Conservation (phyloP, 495 filamentous ascomycete genomes). For the Trichocladium uniseriatum region DNA sequence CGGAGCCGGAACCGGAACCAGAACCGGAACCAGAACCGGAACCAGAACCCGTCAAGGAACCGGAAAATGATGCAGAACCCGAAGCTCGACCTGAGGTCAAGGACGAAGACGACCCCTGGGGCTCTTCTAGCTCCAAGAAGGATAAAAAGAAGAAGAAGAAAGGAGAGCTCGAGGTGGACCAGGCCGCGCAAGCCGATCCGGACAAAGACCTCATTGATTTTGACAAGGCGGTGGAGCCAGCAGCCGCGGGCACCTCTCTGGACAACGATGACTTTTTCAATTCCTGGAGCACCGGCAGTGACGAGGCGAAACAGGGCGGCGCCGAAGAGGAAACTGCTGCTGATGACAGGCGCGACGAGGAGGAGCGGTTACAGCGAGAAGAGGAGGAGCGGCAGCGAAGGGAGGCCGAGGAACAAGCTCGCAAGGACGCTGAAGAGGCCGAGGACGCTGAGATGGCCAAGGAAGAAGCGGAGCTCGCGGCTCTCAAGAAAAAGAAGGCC, state of each 20-base stretch:
- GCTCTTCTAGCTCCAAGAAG: constrained; percentile 8
- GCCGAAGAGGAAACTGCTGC: background rate
- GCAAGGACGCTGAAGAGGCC: constrained; percentile 23
- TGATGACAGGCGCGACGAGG: no score
- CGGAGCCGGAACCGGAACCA: constrained; percentile 12
- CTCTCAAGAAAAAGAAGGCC: constrained; percentile 11
- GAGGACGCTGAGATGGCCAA: constrained; percentile 23
- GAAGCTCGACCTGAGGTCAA: constrained; percentile 6
- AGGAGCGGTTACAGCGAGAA: constrained; percentile 24
- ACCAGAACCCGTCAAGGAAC: constrained; percentile 1
- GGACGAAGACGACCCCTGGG: constrained; percentile 11
- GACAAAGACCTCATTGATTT: constrained; percentile 24
- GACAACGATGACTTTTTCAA: constrained; percentile 31
- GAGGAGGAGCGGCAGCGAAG: constrained; percentile 26
- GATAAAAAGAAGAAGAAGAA: constrained; percentile 22
- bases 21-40: constrained; percentile 8
- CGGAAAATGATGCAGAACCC: constrained; percentile 1
- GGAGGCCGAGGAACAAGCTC: constrained; percentile 32
- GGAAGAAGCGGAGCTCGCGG: constrained; percentile 30
- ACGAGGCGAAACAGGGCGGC: constrained; percentile 29
- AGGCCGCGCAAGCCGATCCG: constrained; percentile 10
- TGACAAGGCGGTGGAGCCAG: constrained; percentile 22
- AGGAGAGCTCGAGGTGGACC: background rate
- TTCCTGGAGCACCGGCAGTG: constrained; percentile 27
- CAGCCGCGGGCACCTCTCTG: constrained; percentile 9